Conservation (phyloP, 805 yeast genomes). For the Pichia paraexigua region DNA sequence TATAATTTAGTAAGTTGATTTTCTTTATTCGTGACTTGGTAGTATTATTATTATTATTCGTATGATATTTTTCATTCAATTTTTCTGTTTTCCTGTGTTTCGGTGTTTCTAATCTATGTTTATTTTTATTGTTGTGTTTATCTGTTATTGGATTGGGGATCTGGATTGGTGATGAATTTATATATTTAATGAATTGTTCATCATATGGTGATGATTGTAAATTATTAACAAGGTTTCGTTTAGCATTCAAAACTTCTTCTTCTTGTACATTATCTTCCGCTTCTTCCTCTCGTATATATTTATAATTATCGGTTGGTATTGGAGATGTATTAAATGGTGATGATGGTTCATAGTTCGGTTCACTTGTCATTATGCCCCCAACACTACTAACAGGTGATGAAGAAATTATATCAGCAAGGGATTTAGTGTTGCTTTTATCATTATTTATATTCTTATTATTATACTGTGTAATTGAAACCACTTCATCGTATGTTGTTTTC, state of each 20-base stretch:
- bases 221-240: neutral
- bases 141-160: neutral
- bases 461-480: slow-evolving; percentile 15
- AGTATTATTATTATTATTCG: too few species aligned
- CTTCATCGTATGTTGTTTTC: slow-evolving; percentile 17
- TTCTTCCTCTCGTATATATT: too few species aligned
- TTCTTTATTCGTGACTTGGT: neutral
- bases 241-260: neutral
- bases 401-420: neutral
- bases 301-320: slow-evolving; percentile 3
- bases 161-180: slow-evolving; percentile 10
- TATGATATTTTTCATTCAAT: neutral
- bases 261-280: neutral
- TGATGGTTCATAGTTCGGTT: slow-evolving; percentile 8
- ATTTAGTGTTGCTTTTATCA: neutral
- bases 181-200: slow-evolving; percentile 6
- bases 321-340: slow-evolving; percentile 28
- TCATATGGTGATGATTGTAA: slow-evolving; percentile 8
- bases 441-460: neutral
- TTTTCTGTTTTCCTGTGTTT: neutral
- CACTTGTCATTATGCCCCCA: slow-evolving; percentile 3
- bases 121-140: neutral
- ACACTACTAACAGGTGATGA: slow-evolving; percentile 8
- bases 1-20: neutral
- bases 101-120: neutral